phyloP scores from a whole-genome alignment of 2,329 filamentous ascomycete species.

The Trichoderma koningii region DNA sequence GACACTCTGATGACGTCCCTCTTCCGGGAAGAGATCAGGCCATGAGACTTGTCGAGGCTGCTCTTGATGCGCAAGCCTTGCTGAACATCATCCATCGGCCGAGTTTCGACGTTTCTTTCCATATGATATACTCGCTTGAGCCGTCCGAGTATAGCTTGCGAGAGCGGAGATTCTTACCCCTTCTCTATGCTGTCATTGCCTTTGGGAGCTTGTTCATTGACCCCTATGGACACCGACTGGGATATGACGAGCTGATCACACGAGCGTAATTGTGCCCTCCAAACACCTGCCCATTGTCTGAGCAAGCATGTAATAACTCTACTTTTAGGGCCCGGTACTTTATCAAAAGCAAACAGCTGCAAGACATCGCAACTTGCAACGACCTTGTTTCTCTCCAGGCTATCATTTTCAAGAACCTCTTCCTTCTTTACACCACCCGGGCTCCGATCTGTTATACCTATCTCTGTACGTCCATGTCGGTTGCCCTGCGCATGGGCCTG shows the following conservation, averaged over 20 bases:
- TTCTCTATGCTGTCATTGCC: conserved; percentile 8
- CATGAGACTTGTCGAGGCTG: conserved; percentile 1
- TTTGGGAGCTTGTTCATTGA: conserved; percentile 9
- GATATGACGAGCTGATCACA: background rate
- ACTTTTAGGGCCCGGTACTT: background rate
- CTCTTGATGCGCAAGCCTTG: background rate
- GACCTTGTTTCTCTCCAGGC: conserved; percentile 11
- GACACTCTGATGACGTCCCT: background rate
- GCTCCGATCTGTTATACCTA: conserved; percentile 9
- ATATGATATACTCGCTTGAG: conserved; percentile 5
- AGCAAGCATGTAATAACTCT: background rate
- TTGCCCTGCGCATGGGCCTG: conserved; percentile 8
- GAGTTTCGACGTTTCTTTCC: conserved; percentile 10
- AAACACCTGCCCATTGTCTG: no score
- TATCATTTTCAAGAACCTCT: conserved; percentile 9
- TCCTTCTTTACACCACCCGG: background rate
- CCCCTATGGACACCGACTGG: background rate
- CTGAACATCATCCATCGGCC: conserved; percentile 8
- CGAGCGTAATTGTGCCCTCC: background rate
- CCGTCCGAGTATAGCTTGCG: conserved; percentile 1
- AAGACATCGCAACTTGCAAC: conserved; percentile 7
- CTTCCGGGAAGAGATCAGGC: background rate
- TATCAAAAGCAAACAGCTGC: conserved; percentile 2
- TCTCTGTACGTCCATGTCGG: conserved; percentile 13
- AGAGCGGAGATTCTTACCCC: conserved; percentile 1